phyloP scores from a whole-genome alignment of 345 rosid species.

The Anacardium occidentale region DNA sequence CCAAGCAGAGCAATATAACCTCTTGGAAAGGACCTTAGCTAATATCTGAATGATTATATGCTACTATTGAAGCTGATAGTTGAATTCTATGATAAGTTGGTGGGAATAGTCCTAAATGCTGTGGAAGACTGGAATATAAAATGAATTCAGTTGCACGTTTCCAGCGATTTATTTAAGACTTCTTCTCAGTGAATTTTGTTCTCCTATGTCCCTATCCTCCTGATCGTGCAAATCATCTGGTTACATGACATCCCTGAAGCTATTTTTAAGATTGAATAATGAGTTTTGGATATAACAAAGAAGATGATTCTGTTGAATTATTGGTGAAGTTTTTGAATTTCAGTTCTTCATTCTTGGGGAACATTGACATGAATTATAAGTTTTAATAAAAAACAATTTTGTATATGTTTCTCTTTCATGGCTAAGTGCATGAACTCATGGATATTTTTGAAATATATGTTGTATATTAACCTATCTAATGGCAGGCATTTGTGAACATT shows the following conservation, averaged over 20 bases:
- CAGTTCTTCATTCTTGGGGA: background rate
- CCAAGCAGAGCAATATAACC: background rate
- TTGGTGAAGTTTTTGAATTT: background rate
- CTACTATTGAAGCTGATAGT: background rate
- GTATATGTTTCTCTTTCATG: slow-evolving; percentile 5
- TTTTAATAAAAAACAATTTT: background rate
- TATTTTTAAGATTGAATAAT: background rate
- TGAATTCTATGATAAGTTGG: background rate
- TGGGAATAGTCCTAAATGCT: background rate
- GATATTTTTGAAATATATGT: slow-evolving; percentile 4
- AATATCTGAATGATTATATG: background rate
- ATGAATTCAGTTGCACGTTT: background rate
- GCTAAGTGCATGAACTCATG: background rate
- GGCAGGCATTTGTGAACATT: slow-evolving; percentile 91
- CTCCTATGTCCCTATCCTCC: background rate
- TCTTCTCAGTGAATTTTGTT: background rate
- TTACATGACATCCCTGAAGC: background rate
- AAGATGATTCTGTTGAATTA: background rate
- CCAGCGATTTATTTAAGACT: background rate
- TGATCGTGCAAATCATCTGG: slow-evolving; percentile 3
- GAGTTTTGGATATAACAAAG: background rate
- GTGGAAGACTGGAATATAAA: background rate
- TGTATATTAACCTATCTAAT: slow-evolving; percentile 9
- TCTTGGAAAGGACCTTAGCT: background rate
- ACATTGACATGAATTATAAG: slow-evolving; percentile 4